Evolutionary conservation across 1,284 basidiomycete genomes (phyloP).

Genomic region (Laetiporus sulphureus): DNA sequence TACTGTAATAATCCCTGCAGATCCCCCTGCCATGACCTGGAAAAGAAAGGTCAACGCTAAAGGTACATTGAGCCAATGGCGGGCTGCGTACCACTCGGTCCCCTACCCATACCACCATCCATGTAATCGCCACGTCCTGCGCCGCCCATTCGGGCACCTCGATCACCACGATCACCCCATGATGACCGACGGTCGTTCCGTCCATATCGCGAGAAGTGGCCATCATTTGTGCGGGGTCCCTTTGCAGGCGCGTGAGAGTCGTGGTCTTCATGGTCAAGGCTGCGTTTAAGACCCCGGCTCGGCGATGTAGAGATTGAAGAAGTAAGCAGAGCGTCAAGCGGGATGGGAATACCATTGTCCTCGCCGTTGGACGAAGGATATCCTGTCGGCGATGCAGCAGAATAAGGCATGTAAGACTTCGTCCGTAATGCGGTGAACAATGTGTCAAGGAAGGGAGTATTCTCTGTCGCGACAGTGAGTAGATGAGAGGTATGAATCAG

Average conservation of each 20-base stretch:
- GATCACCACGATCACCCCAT: conserved; percentile 34
- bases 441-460: conserved; percentile 72
- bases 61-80: conserved; percentile 26
- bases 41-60: conserved; percentile 16
- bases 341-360: conserved; percentile 72
- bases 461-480: conserved; percentile 42
- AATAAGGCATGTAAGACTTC: conserved; percentile 78
- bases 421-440: conserved; percentile 78
- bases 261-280: conserved; percentile 50
- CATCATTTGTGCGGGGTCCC: conserved; percentile 61
- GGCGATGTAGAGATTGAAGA: conserved; percentile 36
- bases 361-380: conserved; percentile 27
- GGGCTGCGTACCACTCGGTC: conserved; percentile 27
- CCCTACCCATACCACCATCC: conserved; percentile 27
- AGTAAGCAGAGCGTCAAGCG: conserved; percentile 56
- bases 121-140: conserved; percentile 22
- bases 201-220: conserved; percentile 54
- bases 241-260: conserved; percentile 60
- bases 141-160: conserved; percentile 23
- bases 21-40: conserved; percentile 59
- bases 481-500: conserved; percentile 5
- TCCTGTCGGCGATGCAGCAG: conserved; percentile 24
- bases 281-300: conserved; percentile 58
- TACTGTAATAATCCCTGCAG: conserved; percentile 89
- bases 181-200: conserved; percentile 22